Evolutionary conservation across 257 asterid species (phyloP).

Genomic region (Solanum okadae): DNA sequence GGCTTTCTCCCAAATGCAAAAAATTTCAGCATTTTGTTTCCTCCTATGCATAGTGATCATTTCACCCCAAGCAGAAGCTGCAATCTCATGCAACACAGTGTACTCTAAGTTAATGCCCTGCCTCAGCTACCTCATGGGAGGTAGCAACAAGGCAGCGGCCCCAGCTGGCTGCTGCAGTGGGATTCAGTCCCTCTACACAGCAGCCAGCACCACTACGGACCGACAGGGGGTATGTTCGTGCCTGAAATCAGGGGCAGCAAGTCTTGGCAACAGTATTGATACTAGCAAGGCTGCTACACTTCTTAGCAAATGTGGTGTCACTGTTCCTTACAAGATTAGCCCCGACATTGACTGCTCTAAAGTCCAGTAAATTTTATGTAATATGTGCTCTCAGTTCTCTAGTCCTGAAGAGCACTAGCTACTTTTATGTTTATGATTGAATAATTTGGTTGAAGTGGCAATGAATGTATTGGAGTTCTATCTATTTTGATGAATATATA

Average conservation of each 20-base stretch:
- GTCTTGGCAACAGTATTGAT: background rate
- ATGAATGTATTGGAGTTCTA: background rate
- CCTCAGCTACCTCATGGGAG: background rate
- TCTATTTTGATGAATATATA: background rate
- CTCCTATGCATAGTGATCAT: background rate
- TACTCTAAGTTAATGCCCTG: background rate
- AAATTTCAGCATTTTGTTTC: background rate
- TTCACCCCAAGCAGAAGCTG: background rate
- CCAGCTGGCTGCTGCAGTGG: background rate
- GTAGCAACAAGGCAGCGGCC: background rate
- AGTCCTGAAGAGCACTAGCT: background rate
- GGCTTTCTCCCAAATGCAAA: background rate
- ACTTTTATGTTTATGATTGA: background rate
- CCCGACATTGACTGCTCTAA: background rate
- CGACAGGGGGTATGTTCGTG: background rate
- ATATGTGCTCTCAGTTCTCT: background rate
- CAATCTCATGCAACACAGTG: background rate
- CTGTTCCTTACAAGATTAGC: conserved; percentile 5
- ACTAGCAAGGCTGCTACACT: background rate
- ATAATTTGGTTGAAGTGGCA: background rate
- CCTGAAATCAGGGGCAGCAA: background rate
- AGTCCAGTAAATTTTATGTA: background rate
- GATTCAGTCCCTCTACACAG: background rate
- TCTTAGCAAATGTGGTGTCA: background rate
- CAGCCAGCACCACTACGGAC: background rate